Percentiles rank a stretch among this genome's conserved stretches.
Conservation (phyloP, 805 yeast species). For the Metschnikowia dekortorum region DNA sequence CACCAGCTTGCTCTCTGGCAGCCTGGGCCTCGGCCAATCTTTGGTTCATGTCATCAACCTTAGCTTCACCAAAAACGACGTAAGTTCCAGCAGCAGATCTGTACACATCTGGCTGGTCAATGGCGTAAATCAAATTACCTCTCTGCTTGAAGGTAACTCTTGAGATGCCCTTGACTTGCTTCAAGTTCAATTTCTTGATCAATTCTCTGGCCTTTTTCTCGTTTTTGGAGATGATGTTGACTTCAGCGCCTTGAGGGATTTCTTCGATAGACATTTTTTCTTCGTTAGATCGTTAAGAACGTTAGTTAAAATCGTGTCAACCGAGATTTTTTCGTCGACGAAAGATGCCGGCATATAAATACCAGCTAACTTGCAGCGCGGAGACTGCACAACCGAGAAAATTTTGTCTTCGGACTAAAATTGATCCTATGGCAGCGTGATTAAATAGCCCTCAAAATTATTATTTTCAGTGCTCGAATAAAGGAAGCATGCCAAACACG, state of each 20-base stretch:
- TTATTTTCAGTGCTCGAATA: too few relatives aligned
- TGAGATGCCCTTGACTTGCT: slow-evolving; percentile 85
- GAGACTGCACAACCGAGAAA: not conserved
- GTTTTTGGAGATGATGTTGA: slow-evolving; percentile 77
- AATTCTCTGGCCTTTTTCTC: slow-evolving; percentile 94
- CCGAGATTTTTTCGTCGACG: not conserved
- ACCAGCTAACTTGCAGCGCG: not conserved
- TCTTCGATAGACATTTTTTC: slow-evolving; percentile 44
- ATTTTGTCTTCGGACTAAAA: not conserved
- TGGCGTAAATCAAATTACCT: slow-evolving; percentile 85
- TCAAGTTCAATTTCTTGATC: slow-evolving; percentile 82
- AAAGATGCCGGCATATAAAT: not conserved
- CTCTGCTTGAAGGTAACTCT: slow-evolving; percentile 95
- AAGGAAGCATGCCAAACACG: too few relatives aligned
- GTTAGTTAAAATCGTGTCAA: not conserved
- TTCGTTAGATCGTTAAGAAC: not conserved
- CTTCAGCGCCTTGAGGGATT: slow-evolving; percentile 81
- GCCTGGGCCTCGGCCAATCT: slow-evolving; percentile 81
- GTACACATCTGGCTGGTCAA: slow-evolving; percentile 93
- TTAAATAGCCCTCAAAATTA: too few relatives aligned
- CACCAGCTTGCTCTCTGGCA: slow-evolving; percentile 55
- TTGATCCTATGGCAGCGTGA: not conserved
- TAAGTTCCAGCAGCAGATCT: slow-evolving; percentile 89
- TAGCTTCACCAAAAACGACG: slow-evolving; percentile 97
- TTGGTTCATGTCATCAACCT: slow-evolving; percentile 89